Base-by-base conservation (phyloP, 1,139 yeast species). In the Yamadazyma dendronema region DNA sequence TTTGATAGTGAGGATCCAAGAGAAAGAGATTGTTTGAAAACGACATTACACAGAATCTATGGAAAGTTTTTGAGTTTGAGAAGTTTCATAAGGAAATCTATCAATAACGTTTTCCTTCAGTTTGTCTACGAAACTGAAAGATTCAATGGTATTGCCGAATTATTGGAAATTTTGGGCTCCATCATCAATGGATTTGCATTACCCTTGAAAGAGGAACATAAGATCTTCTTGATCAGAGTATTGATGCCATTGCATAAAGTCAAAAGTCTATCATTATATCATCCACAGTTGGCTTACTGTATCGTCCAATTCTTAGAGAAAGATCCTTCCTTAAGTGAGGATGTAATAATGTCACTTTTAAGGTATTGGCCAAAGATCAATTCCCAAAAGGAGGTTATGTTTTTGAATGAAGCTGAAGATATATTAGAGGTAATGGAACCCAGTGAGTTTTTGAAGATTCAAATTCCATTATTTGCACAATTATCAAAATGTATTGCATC, bases 281-380 rank as follows among this genome's bases (percentile, higher is more conserved):
- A 92, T 59, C 96, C 98, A 29, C 98, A 94, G 62, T 72, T 92
- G 50, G 96, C 97, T 10, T 92, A 92, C 62, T 92, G 99, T 66
- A 86, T 94, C 39, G 95, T 94, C 12, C 99, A 92, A 65, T 92
- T 92, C 61, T 70, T 92, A 53, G 98, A 92, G 53, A 92, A 92
- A 61, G 98, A 92, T 58, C 95, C 96, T 1, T 52, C 78, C 11
- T 72, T 92, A 52, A 92, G 97, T 1, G 97, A 90, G 60, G 97
- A 90, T 58, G 97, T 92, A 17, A 79, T 92, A 24, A 83, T 88
- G 87, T 97, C 97, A 2, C 68, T 92, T 40, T 67, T 92, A 52
- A 77, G 96, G 54, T 94, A 82, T 64, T 92, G 99, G 99, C 99
- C 99, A 35, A 94, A 94, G 61, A 84, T 87, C 39, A 89, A 89